Conservation (phyloP, 2,329 filamentous ascomycete genomes). For the Fusarium sp. region DNA sequence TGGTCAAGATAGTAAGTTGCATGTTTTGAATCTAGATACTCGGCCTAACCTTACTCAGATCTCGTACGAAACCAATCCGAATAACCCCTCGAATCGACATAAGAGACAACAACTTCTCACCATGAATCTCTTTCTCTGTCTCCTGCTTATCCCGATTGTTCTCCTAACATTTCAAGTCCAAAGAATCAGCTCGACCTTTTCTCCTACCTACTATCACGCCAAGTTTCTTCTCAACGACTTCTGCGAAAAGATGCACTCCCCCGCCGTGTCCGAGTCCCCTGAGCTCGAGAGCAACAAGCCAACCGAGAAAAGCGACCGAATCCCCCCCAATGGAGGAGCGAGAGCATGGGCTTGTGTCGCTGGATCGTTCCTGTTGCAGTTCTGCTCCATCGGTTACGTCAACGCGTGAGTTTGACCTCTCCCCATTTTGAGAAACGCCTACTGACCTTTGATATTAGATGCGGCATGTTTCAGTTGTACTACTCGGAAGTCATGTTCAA, state of each 20-base stretch:
- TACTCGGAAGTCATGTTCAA: background rate
- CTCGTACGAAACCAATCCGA: background rate
- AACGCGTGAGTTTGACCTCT: background rate
- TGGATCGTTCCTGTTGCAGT: background rate
- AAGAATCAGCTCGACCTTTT: no score
- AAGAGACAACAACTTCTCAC: background rate
- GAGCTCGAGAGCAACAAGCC: background rate
- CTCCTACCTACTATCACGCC: background rate
- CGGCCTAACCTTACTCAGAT: background rate
- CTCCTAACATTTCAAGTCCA: background rate
- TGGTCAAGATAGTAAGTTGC: background rate
- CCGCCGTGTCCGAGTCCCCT: background rate
- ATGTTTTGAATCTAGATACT: background rate
- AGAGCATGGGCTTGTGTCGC: background rate
- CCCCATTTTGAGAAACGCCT: rapidly evolving
- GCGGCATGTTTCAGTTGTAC: conserved; percentile 1
- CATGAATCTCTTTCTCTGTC: background rate
- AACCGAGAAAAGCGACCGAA: background rate
- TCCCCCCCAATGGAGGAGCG: background rate
- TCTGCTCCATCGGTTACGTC: background rate
- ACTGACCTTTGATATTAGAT: background rate
- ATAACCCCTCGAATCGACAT: background rate
- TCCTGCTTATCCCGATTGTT: background rate
- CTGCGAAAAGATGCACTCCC: background rate
- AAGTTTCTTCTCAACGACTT: background rate